Base-by-base conservation (phyloP, 2,329 filamentous ascomycete genomes). In the Tolypocladium cylindrosporum region DNA sequence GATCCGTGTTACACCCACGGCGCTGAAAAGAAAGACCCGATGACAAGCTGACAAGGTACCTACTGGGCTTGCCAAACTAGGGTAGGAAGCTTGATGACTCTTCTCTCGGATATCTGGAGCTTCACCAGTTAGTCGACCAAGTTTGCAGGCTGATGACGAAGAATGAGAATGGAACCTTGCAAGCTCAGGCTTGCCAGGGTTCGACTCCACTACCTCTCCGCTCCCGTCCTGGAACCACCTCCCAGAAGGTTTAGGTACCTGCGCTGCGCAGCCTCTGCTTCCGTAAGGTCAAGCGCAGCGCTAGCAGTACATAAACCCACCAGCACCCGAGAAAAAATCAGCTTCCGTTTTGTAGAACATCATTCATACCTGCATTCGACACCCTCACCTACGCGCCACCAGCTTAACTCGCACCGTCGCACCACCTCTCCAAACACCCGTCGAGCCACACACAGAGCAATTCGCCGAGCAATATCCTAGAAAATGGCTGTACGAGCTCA, bases 401-500 rank as follows among this genome's bases (percentile, higher is more conserved):
- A n/a, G 3, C 39, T 4, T 16, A 27, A 4, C 39, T 31, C 40
- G 24, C 41, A 36, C 48, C 48, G 24, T 21, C 45, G 45, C 55
- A 24, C 14, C 55, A n/a, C 42, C 54, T 43, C 36, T 21, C 41
- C 40, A 31, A 31, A 43, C 37, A 41, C 52, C 21, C 4, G 13
- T n/a, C 52, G 52, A 36, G 36, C 54, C 41, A 27, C 52, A 55
- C 52, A 34, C 36, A 31, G 16, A 55, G 41, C 10, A 53, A 27
- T 37, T 37, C 37, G 14, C 34, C 19, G 21, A 50, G 24, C 2
- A 50, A 36, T 13, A 55, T 24, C 4, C 51, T 56, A 60, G 67
- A 78, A 67, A 69, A 87, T 87, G 85, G 83, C 85, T 69, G 83
- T 87, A 59, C 83, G 85, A 70, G 84, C 85, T 65, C 84, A 91